phyloP scores from a whole-genome alignment of 2,329 filamentous ascomycete genomes.

The Chaetomium sp. region DNA sequence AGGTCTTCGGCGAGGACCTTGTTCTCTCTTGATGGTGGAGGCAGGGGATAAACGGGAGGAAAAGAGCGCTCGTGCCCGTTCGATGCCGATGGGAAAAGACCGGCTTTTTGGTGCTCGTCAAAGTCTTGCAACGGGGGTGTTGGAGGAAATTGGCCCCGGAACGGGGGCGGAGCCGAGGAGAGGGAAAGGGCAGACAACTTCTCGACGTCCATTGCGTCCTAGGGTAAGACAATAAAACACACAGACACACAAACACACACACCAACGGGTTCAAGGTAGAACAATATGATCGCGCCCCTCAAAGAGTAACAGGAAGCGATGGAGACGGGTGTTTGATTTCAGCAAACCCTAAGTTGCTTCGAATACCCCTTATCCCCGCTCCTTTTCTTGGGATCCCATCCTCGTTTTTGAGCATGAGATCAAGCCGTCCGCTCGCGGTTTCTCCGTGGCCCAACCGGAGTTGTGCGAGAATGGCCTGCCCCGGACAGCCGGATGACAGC shows the following conservation, averaged over 20 bases:
- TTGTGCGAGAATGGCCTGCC: conserved; percentile 8
- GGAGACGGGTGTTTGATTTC: background rate
- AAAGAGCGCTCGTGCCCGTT: background rate
- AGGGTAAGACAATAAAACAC: background rate
- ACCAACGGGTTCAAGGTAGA: background rate
- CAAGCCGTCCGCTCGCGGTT: conserved; percentile 5
- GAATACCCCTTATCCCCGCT: background rate
- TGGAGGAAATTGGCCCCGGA: background rate
- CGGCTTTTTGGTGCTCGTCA: conserved; percentile 7
- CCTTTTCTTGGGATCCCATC: background rate
- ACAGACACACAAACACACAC: background rate
- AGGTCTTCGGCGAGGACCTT: conserved; percentile 67
- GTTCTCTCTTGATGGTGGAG: conserved; percentile 56
- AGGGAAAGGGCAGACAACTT: background rate
- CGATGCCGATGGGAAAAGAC: background rate
- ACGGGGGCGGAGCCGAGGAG: background rate
- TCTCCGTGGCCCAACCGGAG: conserved; percentile 5
- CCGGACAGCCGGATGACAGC: too few relatives aligned
- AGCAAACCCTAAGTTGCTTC: background rate
- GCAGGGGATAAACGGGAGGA: conserved; percentile 51
- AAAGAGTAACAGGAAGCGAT: background rate
- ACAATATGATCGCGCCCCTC: too few relatives aligned
- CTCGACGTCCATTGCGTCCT: conserved; percentile 7
- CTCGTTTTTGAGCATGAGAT: background rate
- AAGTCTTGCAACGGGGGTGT: conserved; percentile 10